A percentile compares a stretch with the other conserved stretches of the same genome.
Evolutionary conservation across 768 basidiomycete species (phyloP).

Genomic region (Chalciporus sphaerocephalus): DNA sequence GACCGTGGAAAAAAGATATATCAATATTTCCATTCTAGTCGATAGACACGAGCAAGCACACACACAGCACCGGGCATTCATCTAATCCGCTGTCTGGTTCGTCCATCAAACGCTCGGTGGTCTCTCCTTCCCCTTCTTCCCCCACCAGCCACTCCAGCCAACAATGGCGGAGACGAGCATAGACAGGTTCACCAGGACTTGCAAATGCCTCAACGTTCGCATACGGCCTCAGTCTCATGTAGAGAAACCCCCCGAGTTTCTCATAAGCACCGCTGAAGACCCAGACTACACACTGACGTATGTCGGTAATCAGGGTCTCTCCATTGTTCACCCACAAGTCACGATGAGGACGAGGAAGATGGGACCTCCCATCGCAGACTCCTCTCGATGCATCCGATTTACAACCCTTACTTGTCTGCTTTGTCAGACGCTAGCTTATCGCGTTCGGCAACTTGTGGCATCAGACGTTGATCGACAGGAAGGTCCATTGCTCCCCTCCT

Average conservation of each 20-base stretch:
- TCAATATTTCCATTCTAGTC: conserved; percentile 22
- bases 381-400: conserved; percentile 52
- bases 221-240: conserved; percentile 37
- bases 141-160: conserved; percentile 13
- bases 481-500: conserved; percentile 62
- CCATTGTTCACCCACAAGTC: conserved; percentile 62
- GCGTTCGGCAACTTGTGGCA: conserved; percentile 57
- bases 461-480: conserved; percentile 56
- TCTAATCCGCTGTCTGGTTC: conserved; percentile 28
- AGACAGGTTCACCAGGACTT: conserved; percentile 41
- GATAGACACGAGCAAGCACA: conserved; percentile 22
- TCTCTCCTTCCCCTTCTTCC: conserved; percentile 16
- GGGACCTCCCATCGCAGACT: conserved; percentile 39
- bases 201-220: conserved; percentile 70
- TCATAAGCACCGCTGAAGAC: conserved; percentile 24
- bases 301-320: conserved; percentile 64
- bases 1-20: conserved; percentile 18
- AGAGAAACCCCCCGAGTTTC: conserved; percentile 34
- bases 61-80: conserved; percentile 33
- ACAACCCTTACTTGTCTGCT: conserved; percentile 66
- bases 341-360: conserved; percentile 61
- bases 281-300: conserved; percentile 50
- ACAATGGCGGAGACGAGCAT: conserved; percentile 23
- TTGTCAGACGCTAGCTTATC: conserved; percentile 63
- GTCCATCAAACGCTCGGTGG: conserved; percentile 25